Evolutionary conservation across 2,329 filamentous ascomycete genomes (phyloP), one percentile per base, ranked within the genome.

Genomic region (Ophiocordyceps sinensis): DNA sequence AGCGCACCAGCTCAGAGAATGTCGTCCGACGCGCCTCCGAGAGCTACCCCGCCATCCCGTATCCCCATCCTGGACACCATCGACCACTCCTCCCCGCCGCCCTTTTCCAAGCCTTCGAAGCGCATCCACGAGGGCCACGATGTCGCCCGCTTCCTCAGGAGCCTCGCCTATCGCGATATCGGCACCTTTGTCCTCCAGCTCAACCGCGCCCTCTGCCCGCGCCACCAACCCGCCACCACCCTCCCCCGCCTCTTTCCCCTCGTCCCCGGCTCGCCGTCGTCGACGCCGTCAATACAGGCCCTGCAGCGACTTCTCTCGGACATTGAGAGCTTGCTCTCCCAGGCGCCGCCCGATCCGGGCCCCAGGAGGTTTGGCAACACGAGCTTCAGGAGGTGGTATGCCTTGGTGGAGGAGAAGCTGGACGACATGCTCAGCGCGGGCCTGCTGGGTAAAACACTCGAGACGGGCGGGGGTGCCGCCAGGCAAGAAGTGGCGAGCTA

Each of bases 311-410:
- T 98, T 30, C 63, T 96, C 14, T 62, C 68, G 6, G 72, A 67
- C 38, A 66, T 93, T 13, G 73, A 76, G 40, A 63, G 62, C 9
- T 71, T 93, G 39, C 75, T 94, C 39, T 75, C 82, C 14, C 77
- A 88, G 53, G 83, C 79, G 1, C 89, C 88, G 1, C 89, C 89
- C 1, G 83, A 93, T 52, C 76, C 78, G 7, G 88, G 88, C 13
- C 88, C 89, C 15, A 72, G 89, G 41, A 73, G 91, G 46, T 98
- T 96, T 57, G 91, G 91, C 29, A 98, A 98, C 57, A 68, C 85
- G 37, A 89, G 84, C 53, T 98, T 94, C 60, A 73, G 88, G 28
- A 84, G 70, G 49, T 98, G 91, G 89, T 75, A 82, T 57, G 65
- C 73, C 38, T 62, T 87, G 28, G 67, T 91, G 12, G 77, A 80